Evolutionary conservation across 2,329 filamentous ascomycete genomes (phyloP), one percentile per base, ranked within the genome.

Genomic region (Colletotrichum eleusines): DNA sequence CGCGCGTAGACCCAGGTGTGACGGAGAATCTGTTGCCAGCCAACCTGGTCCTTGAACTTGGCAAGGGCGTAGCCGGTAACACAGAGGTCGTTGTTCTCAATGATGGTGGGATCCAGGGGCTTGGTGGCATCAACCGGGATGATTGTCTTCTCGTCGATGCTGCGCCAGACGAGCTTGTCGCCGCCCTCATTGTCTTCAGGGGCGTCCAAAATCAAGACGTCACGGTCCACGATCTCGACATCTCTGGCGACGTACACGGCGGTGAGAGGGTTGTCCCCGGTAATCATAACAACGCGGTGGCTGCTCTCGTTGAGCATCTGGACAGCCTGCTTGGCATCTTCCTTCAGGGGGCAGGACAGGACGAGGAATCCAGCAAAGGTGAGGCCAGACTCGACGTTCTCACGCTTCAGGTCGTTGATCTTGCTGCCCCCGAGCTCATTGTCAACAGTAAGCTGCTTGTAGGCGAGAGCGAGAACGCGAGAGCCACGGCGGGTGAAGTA

Each of bases 251-350:
- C 96, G 78, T 99, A 95, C 14, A 97, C 94, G 74, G 96, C 96
- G 50, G 96, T 99, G 63, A 99, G 87, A 16, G 96, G 95, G 80
- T 99, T 99, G 81, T 99, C 96, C 79, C 96, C 96, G 71, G 96
- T 99, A 75, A 99, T 99, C 96, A 99, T 99, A 76, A 99, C 93
- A 57, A 97, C 94, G 76, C 96, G 94, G 81, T 99, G 96, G 83
- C 95, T 98, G 82, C 95, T 98, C 85, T 99, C 96, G 79, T 98
- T 99, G 76, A 99, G 88, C 94, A 98, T 98, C 74, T 92, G 94
- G 50, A 99, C 94, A 48, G 96, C 91, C 80, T 96, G 91, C 82
- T 97, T 93, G 57, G 96, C 96, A 80, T 99, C 96, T 33, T 97
- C 95, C 83, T 99, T 99, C 68, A 99, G 87, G 6, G 96, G 96